Conservation (phyloP, 2,329 filamentous ascomycete genomes). For the Didymella arachidicola region DNA sequence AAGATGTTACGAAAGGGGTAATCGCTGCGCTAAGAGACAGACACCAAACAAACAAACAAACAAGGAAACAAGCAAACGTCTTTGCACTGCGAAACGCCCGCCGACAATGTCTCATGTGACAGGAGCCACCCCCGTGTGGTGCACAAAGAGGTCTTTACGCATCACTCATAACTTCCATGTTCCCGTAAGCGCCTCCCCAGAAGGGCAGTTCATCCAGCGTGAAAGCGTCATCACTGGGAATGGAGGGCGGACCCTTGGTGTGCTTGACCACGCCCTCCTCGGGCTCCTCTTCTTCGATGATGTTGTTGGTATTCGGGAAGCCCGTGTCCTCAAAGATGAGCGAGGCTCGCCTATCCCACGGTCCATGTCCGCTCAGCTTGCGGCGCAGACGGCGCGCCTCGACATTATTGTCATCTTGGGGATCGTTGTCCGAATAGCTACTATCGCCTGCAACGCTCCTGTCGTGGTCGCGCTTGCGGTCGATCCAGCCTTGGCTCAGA, state of each 20-base stretch:
- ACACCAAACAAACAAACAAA: conserved; percentile 11
- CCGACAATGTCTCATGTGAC: not conserved
- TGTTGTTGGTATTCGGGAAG: conserved; percentile 47
- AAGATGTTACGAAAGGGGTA: conserved; percentile 14
- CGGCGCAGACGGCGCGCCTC: conserved; percentile 54
- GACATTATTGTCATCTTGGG: conserved; percentile 50
- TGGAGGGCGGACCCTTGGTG: conserved; percentile 46
- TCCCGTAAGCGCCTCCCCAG: conserved; percentile 39
- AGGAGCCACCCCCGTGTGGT: not conserved
- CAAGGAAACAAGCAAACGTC: not conserved
- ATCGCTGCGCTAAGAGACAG: conserved; percentile 20
- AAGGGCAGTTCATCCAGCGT: conserved; percentile 51
- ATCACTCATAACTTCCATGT: conserved; percentile 39
- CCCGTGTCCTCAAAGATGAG: conserved; percentile 52
- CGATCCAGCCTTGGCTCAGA: conserved; percentile 48
- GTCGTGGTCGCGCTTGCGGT: conserved; percentile 57
- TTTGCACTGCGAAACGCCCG: not conserved
- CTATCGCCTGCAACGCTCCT: conserved; percentile 56
- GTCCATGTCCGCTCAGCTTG: conserved; percentile 50
- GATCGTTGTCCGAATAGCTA: conserved; percentile 53
- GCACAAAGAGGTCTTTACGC: conserved; percentile 27
- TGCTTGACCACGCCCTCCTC: conserved; percentile 43
- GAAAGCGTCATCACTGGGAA: conserved; percentile 50
- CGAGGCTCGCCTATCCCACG: conserved; percentile 45
- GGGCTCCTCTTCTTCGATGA: conserved; percentile 50